Evolutionary conservation across 257 asterid genomes (phyloP).

Genomic region (Henckelia pumila): DNA sequence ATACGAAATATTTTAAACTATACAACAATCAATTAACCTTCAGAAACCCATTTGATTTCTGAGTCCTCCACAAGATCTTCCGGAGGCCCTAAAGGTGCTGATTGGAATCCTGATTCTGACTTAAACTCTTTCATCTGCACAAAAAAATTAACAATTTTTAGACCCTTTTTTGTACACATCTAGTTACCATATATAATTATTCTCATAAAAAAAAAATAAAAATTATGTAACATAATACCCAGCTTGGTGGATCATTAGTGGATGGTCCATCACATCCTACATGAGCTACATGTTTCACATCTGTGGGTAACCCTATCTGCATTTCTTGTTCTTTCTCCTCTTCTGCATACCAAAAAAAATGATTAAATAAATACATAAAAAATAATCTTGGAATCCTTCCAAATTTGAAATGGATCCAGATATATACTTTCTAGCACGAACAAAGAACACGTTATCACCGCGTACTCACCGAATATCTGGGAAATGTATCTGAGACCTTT

Average conservation of each 20-base stretch:
- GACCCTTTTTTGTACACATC: neutral
- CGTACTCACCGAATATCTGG: neutral
- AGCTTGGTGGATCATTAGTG: conserved; percentile 58
- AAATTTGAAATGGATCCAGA: too few species aligned
- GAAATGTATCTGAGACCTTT: neutral
- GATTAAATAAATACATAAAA: too few species aligned
- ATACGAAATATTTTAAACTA: too few species aligned
- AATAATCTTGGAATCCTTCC: neutral
- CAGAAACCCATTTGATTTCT: conserved; percentile 61
- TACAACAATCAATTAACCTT: too few species aligned
- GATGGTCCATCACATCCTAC: conserved; percentile 84
- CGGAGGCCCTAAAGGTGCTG: conserved; percentile 52
- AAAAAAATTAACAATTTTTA: neutral
- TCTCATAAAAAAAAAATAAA: too few species aligned
- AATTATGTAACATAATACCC: conserved; percentile 46
- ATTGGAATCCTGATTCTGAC: conserved; percentile 38
- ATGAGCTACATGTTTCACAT: conserved; percentile 94
- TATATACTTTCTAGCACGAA: too few species aligned
- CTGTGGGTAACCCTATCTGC: conserved; percentile 49
- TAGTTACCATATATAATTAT: neutral
- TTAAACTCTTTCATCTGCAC: conserved; percentile 68
- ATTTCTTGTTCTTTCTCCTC: neutral
- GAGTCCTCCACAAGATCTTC: conserved; percentile 35
- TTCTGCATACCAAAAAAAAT: neutral
- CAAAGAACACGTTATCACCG: too few species aligned